Base-by-base conservation (phyloP, 2,329 filamentous ascomycete genomes). In the Curvularia verruculosa region DNA sequence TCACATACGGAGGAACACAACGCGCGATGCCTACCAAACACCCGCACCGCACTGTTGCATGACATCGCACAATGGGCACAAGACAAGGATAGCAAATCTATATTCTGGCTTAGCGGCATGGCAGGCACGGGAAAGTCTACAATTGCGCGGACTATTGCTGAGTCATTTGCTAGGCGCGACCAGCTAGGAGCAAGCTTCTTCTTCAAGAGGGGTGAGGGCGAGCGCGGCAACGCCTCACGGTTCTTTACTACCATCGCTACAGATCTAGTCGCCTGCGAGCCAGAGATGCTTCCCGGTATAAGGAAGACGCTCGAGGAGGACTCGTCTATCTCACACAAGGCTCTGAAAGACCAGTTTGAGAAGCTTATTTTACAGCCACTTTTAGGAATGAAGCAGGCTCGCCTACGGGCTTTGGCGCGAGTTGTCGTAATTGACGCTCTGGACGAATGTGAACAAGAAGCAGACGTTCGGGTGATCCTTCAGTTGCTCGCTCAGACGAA, bases 361-460 rank as follows among this genome's bases (percentile, higher is more conserved):
- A 45, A 52, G 34, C 36, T 60, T 6, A 58, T 64, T n/a, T 15
- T 61, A 19, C 47, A 59, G 26, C 58, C 58, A 23, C 50, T 61
- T 8, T 47, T 50, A 12, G 28, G 44, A 18, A 47, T 47, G 36
- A 23, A 37, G 15, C 41, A 39, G 31, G 5, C 41, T 26, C 41
- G 49, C 12, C 13, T 39, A 18, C 43, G 13, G 10, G 28, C 13
- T 15, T 45, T 36, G 18, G 46, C 34, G 40, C 36, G 47, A 13
- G 34, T 59, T 28, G 23, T 59, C 34, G 60, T 63, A 3, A 58
- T 67, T 15, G 61, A 76, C 55, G 73, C 73, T 3, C 63, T 76
- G 1, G 71, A 75, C 46, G 71, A 76, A 53, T 76, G 72, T 52
- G 69, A 73, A 3, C 15, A 40, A 37, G 59, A 67, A 10, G 51